Evolutionary conservation across 345 rosid genomes (phyloP).

Genomic region (Bruguiera sexangula): DNA sequence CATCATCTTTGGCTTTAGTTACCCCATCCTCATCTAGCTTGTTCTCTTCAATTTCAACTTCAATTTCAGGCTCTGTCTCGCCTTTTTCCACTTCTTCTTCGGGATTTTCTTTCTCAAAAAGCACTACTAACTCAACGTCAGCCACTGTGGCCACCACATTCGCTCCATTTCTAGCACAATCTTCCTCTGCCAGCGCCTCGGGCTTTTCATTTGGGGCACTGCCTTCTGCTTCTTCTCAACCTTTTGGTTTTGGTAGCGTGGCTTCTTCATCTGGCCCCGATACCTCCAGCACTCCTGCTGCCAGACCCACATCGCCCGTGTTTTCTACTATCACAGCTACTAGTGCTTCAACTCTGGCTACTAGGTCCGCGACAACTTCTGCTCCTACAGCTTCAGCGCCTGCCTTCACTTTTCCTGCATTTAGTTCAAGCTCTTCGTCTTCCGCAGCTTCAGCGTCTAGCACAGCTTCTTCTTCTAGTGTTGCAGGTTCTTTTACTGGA

Average conservation of each 20-base stretch:
- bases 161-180: conserved; percentile 27
- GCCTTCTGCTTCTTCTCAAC: conserved; percentile 2
- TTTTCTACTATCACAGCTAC: conserved; percentile 15
- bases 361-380: conserved; percentile 32
- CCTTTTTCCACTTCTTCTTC: conserved; percentile 43
- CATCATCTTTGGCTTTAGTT: too few species aligned
- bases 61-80: conserved; percentile 28
- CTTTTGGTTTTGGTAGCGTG: background rate
- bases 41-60: conserved; percentile 19
- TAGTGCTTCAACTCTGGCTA: conserved; percentile 41
- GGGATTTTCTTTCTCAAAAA: conserved; percentile 41
- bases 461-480: conserved; percentile 34
- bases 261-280: background rate
- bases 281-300: background rate
- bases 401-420: conserved; percentile 31
- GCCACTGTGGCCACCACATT: conserved; percentile 21
- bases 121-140: conserved; percentile 24
- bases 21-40: conserved; percentile 10
- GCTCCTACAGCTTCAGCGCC: conserved; percentile 42
- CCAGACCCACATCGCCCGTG: background rate
- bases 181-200: conserved; percentile 11
- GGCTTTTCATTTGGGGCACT: background rate
- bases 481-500: conserved; percentile 48
- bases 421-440: conserved; percentile 18
- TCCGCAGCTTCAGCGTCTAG: conserved; percentile 26